Base-by-base conservation (phyloP, 2,329 filamentous ascomycete species). In the Fusarium clavum region DNA sequence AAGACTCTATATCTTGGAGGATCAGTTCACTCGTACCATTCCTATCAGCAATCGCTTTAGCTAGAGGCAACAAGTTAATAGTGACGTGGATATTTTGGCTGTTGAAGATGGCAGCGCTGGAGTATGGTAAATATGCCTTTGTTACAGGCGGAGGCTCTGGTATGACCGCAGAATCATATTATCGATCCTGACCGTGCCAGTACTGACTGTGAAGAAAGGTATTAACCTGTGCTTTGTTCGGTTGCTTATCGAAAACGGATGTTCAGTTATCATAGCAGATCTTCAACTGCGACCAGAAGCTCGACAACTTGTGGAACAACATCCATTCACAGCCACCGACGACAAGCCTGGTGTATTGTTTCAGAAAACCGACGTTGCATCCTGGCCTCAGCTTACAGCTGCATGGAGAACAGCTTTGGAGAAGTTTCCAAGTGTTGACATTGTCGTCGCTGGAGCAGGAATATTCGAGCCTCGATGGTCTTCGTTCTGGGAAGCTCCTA, bases 261-360 rank as follows among this genome's bases (percentile, higher is more conserved):
- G 77, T 66, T 81, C 80, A 12, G 79, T 82, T 44, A 59, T 82
- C 25, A 75, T 82, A 40, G 81, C 74, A 44, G 80, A 82, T 64
- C 70, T 81, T 43, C 63, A 67, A 34, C 76, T 81, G 22, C 75
- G 75, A 10, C 73, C 78, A 16, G 79, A 80, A 60, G 78, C 80
- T n/a, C 71, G 78, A 45, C 58, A 71, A 14, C 70, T 82, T 13
- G 57, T 81, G n/a, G 58, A 64, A 8, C 58, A 77, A 34, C 79
- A 80, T 51, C 76, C 78, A 5, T 72, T 77, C 61, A 66, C 69
- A 2, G 61, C 47, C 13, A 25, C 57, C 11, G 44, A 56, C 10
- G 61, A 67, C 22, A 71, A 65, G 32, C 73, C 78, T 1, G 76
- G 75, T 0, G 75, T 73, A 32, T 52, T 79, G 38, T 83, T 81